phyloP scores from a whole-genome alignment of 257 asterid genomes.

The Marsdenia floribunda region DNA sequence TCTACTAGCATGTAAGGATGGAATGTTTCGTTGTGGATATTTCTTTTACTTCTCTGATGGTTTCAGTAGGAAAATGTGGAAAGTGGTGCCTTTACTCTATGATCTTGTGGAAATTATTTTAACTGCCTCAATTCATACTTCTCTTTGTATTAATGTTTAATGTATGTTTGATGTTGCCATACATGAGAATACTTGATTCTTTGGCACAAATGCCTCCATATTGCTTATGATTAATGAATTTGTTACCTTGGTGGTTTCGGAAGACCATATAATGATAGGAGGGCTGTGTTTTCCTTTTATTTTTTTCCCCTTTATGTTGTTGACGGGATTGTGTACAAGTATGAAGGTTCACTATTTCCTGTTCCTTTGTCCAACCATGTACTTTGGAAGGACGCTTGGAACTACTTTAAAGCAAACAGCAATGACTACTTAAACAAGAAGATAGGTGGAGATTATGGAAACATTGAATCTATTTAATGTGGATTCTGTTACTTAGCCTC shows the following conservation, averaged over 20 bases:
- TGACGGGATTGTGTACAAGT: too few species aligned
- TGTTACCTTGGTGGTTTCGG: background rate
- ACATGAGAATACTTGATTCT: background rate
- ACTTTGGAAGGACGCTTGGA: background rate
- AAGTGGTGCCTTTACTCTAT: background rate
- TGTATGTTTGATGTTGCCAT: background rate
- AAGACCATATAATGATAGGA: background rate
- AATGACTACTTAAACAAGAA: constrained; percentile 1
- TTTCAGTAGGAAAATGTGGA: background rate
- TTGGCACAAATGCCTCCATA: too few species aligned
- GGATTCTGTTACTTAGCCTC: too few species aligned
- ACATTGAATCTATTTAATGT: too few species aligned
- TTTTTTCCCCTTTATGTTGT: too few species aligned
- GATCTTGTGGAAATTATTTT: background rate
- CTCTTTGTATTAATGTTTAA: background rate
- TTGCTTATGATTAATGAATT: background rate
- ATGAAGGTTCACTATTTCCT: background rate
- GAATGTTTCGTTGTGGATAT: background rate
- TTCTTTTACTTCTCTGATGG: constrained; percentile 5
- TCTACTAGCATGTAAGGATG: background rate
- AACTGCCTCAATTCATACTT: background rate
- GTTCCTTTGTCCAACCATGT: background rate
- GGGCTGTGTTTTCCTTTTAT: background rate
- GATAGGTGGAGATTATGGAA: background rate
- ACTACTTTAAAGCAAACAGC: background rate